Conservation (phyloP, 768 basidiomycete species). For the Boletus sp. region DNA sequence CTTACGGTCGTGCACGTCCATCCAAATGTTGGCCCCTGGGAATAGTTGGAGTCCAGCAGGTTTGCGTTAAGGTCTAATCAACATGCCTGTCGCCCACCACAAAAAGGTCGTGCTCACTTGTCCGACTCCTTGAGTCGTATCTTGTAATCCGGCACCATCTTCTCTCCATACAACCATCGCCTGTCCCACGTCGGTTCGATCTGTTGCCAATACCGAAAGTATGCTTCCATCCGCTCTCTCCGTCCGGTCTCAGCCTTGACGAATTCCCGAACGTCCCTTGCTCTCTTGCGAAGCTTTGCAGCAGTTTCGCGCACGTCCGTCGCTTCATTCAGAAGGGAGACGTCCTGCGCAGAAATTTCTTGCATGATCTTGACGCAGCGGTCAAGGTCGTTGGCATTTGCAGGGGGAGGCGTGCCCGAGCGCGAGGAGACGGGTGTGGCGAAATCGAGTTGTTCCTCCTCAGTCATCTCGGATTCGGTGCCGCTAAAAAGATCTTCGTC, state of each 20-base stretch:
- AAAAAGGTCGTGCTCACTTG: background rate
- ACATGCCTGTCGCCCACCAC: background rate
- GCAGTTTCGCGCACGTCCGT: conserved; percentile 15
- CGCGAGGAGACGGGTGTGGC: conserved; percentile 26
- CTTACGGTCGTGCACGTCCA: conserved; percentile 4
- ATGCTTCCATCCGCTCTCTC: conserved; percentile 27
- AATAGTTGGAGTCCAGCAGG: conserved; percentile 8
- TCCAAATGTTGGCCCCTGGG: background rate
- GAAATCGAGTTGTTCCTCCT: conserved; percentile 18
- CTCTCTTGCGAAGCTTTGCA: conserved; percentile 18
- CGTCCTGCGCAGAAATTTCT: conserved; percentile 21
- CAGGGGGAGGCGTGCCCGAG: conserved; percentile 16
- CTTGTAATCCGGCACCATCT: background rate
- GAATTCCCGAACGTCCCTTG: conserved; percentile 22
- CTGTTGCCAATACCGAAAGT: conserved; percentile 29
- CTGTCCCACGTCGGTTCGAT: conserved; percentile 22
- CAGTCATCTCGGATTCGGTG: conserved; percentile 25
- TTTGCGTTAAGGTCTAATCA: background rate
- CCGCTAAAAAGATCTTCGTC: conserved; percentile 15
- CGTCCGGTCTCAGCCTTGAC: conserved; percentile 24
- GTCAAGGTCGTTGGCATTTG: conserved; percentile 18
- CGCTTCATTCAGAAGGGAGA: conserved; percentile 8
- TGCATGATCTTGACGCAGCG: conserved; percentile 29
- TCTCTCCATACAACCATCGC: conserved; percentile 25
- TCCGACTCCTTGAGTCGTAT: background rate